Base-by-base conservation (phyloP, 2,329 filamentous ascomycete genomes). In the Colletotrichum sp. region DNA sequence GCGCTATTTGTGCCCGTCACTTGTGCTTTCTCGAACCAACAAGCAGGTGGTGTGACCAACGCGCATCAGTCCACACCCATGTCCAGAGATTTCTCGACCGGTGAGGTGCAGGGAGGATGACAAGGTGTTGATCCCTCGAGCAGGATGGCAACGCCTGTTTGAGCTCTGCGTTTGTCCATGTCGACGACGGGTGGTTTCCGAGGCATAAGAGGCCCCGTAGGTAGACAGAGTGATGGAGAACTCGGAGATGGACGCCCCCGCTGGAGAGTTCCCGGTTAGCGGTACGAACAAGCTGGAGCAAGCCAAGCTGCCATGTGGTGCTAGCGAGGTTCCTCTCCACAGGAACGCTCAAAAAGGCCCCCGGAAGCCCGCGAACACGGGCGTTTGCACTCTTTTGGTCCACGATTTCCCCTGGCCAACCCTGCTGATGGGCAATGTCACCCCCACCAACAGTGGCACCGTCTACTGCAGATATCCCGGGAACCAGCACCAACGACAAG, bases 41-140 rank as follows among this genome's bases (percentile, higher is more conserved):
- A 52, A 22, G 44, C 44, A 25, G 44, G 44, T 52, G 44, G 44
- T 52, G 44, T 52, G 44, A 52, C 44, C 44, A 52, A 52, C 44
- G 44, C 44, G 44, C 44, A 52, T 52, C 44, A 52, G 44, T 52
- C 44, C 44, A 52, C 44, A 52, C 11, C 44, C 44, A 8, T 52
- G 44, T 52, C 44, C 44, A 52, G 44, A 52, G n/a, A 52, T 52
- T 48, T 22, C 44, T 52, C n/a, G 44, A 52, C 44, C 44, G 44
- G 44, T 22, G 44, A 13, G n/a, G n/a, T 25, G 44, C n/a, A 52
- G 44, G n/a, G 11, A 52, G 44, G n/a, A 22, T 13, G 44, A 22
- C n/a, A 52, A 25, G 44, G 39, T n/a, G 9, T 48, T 13, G n/a
- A 13, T 52, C 44, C 44, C n/a, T 52, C n/a, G 12, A 22, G n/a